These are phyloP conservation scores for Trichophyton benhamiae DNA, from an alignment of 2,329 filamentous ascomycete genomes.

Conservation along the genomic window DNA sequence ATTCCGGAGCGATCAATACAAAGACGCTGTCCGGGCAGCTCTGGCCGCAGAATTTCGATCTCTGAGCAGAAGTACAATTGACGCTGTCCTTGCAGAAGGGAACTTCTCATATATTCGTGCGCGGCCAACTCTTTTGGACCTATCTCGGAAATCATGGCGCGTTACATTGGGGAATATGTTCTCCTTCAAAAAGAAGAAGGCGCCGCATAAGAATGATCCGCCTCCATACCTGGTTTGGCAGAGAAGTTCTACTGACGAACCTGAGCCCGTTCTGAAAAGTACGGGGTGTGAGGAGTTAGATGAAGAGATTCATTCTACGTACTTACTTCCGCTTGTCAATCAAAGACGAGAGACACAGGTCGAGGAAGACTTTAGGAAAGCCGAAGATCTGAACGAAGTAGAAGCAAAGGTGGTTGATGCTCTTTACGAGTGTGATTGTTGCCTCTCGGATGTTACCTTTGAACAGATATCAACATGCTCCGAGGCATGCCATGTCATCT, in stretches of 20 bases:
- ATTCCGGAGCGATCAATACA: constrained; percentile 35
- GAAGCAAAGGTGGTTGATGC: constrained; percentile 32
- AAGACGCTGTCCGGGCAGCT: constrained; percentile 27
- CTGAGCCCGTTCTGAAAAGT: constrained; percentile 26
- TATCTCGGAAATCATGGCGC: constrained; percentile 35
- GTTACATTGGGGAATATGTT: constrained; percentile 33
- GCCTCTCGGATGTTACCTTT: constrained; percentile 36
- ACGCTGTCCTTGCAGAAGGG: constrained; percentile 37
- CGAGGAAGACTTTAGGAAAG: constrained; percentile 26
- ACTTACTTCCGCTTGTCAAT: constrained; percentile 29
- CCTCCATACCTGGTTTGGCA: constrained; percentile 32
- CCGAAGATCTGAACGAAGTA: constrained; percentile 31
- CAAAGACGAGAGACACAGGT: constrained; percentile 27
- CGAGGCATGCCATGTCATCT: constrained; percentile 33
- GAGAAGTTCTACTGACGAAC: constrained; percentile 19
- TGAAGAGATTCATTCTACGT: constrained; percentile 27
- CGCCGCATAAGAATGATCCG: constrained; percentile 24
- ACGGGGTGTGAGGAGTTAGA: constrained; percentile 36
- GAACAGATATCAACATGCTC: constrained; percentile 38
- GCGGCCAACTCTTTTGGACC: constrained; percentile 31
- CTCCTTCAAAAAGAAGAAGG: constrained; percentile 31
- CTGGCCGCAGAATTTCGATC: constrained; percentile 33
- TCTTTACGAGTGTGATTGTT: constrained; percentile 39
- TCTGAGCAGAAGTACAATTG: constrained; percentile 33
- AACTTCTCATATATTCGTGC: constrained; percentile 36